phyloP scores from a whole-genome alignment of 129 eudicot genomes.

The Arctium minus region DNA sequence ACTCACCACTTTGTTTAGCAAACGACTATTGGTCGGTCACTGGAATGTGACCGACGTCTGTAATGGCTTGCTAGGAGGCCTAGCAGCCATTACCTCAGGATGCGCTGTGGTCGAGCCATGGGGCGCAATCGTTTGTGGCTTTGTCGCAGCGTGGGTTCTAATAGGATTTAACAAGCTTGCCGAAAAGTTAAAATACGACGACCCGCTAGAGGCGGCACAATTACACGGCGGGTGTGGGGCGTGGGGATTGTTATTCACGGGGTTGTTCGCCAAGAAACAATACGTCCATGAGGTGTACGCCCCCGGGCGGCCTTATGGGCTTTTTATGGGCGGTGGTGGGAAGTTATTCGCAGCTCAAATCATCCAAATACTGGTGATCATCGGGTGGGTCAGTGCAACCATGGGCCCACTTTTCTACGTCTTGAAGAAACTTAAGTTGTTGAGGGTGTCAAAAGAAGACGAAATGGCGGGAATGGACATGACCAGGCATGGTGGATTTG shows the following conservation, averaged over 20 bases:
- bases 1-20: slow-evolving; percentile 57
- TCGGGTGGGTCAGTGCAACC: slow-evolving; percentile 62
- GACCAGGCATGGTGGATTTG: slow-evolving; percentile 68
- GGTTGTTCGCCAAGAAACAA: slow-evolving; percentile 41
- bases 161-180: slow-evolving; percentile 62
- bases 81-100: slow-evolving; percentile 70
- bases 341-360: slow-evolving; percentile 56
- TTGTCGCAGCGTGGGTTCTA: slow-evolving; percentile 63
- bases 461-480: slow-evolving; percentile 67
- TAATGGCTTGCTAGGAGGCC: slow-evolving; percentile 61
- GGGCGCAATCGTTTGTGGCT: slow-evolving; percentile 70
- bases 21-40: slow-evolving; percentile 54
- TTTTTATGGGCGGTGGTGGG: slow-evolving; percentile 73
- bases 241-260: slow-evolving; percentile 67
- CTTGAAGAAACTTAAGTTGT: slow-evolving; percentile 40
- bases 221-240: slow-evolving; percentile 70
- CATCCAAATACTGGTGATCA: slow-evolving; percentile 43
- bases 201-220: slow-evolving; percentile 72
- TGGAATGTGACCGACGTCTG: slow-evolving; percentile 74
- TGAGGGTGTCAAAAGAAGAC: slow-evolving; percentile 55
- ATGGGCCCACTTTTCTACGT: slow-evolving; percentile 55
- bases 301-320: slow-evolving; percentile 45
- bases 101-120: slow-evolving; percentile 74
- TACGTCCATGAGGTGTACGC: slow-evolving; percentile 44
- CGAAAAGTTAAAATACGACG: slow-evolving; percentile 51